These are phyloP conservation scores for Penicillium tannophilum DNA, from an alignment of 495 filamentous ascomycete species.

Conservation along the genomic window DNA sequence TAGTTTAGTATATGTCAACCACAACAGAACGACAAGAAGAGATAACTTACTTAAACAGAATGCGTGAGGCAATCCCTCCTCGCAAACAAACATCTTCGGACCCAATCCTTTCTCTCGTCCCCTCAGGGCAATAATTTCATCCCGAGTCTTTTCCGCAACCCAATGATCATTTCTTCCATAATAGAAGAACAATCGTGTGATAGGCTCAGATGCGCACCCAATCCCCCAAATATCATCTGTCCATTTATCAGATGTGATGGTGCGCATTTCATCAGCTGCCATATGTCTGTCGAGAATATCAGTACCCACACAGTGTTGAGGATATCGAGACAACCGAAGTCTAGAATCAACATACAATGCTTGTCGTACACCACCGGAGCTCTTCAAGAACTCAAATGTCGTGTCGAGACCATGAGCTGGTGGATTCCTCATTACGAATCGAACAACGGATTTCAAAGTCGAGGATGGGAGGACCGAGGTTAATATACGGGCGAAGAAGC, in stretches of 20 bases:
- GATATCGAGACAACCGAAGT: neutral
- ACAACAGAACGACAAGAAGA: neutral
- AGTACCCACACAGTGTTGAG: neutral
- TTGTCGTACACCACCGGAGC: conserved; percentile 66
- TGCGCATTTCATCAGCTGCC: conserved; percentile 73
- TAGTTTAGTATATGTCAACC: conserved; percentile 9
- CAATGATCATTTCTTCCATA: conserved; percentile 80
- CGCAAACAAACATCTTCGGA: conserved; percentile 71
- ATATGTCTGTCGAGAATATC: conserved; percentile 47
- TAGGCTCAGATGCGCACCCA: conserved; percentile 42
- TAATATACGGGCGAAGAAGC: conserved; percentile 52
- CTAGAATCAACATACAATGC: conserved; percentile 56
- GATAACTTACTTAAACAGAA: conserved; percentile 73
- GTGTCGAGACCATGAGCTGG: conserved; percentile 57
- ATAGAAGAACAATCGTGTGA: conserved; percentile 71
- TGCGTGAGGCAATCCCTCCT: conserved; percentile 72
- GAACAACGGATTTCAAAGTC: conserved; percentile 46
- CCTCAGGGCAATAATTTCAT: conserved; percentile 66
- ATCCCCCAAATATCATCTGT: conserved; percentile 77
- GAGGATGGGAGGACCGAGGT: conserved; percentile 44
- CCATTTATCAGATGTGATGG: conserved; percentile 79
- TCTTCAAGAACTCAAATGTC: conserved; percentile 65
- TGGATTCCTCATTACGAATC: conserved; percentile 51
- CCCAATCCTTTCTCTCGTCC: conserved; percentile 46
- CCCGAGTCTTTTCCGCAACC: conserved; percentile 75